Base-by-base conservation (phyloP, 2,329 filamentous ascomycete species). In the Trichoderma gracile region DNA sequence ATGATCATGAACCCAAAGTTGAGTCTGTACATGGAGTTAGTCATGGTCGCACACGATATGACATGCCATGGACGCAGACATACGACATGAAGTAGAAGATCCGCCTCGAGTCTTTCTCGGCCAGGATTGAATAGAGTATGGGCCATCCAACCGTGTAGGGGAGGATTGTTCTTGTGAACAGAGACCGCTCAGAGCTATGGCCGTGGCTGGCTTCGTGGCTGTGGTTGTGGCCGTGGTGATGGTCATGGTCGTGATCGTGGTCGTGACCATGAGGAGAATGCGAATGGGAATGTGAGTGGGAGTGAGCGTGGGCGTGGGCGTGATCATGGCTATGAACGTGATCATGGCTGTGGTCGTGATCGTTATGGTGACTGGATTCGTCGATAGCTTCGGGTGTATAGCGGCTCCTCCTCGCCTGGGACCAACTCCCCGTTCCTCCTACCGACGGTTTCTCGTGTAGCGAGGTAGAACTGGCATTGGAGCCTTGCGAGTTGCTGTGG, bases 1-100 rank as follows among this genome's bases (percentile, higher is more conserved):
- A 99, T 87, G 40, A 91, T 80, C 95, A 99, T 99, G 76, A 99
- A 99, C 7, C 82, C 84, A 70, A 99, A 93, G 74, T 99, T 99
- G 63, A 99, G 84, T 67, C 92, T 96, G 73, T 8, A 52, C 3
- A 14, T 19, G 10, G 3, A 10, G 33, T 62, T 30, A 46, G 49
- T 62, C 12, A 19, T 19, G 14, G 8, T 33, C 19, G 12, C 7
- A 8, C n/a, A 21, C 19, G 23, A 2, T 2, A 23, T 2, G 33
- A 23, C 12, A 25, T 17, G 4, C 33, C 1, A 15, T 23, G 6
- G 57, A n/a, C 64, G 58, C 69, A 27, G 64, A 75, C 88, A 73
- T 81, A 96, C 91, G 84, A 85, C 87, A 97, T 97, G 71, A 98
- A 99, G 77, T 99, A 99, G 70, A 97, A 96, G 68, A 99, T 98